Conservation (phyloP, 1,284 basidiomycete genomes). For the Marasmius oreades region DNA sequence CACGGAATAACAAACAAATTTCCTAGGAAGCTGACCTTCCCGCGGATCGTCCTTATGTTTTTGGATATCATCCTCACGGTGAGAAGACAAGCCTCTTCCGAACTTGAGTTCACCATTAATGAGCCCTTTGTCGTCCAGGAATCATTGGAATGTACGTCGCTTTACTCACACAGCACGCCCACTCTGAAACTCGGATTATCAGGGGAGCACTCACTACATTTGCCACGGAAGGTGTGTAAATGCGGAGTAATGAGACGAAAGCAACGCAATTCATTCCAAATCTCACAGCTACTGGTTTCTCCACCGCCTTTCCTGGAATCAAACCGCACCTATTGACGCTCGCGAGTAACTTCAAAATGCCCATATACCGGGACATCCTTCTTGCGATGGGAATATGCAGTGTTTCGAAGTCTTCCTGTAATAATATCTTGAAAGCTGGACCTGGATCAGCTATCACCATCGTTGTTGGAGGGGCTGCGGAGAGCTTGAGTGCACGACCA, state of each 20-base stretch:
- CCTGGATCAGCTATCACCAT: slow-evolving; percentile 83
- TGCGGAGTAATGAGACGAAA: neutral
- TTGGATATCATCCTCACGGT: slow-evolving; percentile 98
- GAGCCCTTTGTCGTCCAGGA: slow-evolving; percentile 35
- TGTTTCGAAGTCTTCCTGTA: slow-evolving; percentile 88
- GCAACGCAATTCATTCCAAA: slow-evolving; percentile 10
- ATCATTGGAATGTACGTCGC: slow-evolving; percentile 86
- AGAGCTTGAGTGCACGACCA: slow-evolving; percentile 89
- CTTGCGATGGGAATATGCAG: slow-evolving; percentile 86
- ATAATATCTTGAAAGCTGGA: slow-evolving; percentile 79
- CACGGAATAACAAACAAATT: too few relatives aligned
- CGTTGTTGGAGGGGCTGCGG: slow-evolving; percentile 95
- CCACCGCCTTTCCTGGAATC: slow-evolving; percentile 86
- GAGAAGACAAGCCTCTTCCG: neutral
- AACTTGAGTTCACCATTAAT: neutral
- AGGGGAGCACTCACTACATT: slow-evolving; percentile 95
- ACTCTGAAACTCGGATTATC: neutral
- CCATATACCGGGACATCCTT: slow-evolving; percentile 91
- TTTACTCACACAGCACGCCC: neutral
- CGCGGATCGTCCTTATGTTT: slow-evolving; percentile 88
- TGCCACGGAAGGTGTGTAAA: slow-evolving; percentile 74
- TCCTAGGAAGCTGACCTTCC: slow-evolving; percentile 83
- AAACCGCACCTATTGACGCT: slow-evolving; percentile 92
- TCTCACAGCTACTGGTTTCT: slow-evolving; percentile 86
- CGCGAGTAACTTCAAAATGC: slow-evolving; percentile 86